These are phyloP conservation scores for Epichloe coenophiala DNA, from an alignment of 2,329 filamentous ascomycete genomes.

Conservation along the genomic window DNA sequence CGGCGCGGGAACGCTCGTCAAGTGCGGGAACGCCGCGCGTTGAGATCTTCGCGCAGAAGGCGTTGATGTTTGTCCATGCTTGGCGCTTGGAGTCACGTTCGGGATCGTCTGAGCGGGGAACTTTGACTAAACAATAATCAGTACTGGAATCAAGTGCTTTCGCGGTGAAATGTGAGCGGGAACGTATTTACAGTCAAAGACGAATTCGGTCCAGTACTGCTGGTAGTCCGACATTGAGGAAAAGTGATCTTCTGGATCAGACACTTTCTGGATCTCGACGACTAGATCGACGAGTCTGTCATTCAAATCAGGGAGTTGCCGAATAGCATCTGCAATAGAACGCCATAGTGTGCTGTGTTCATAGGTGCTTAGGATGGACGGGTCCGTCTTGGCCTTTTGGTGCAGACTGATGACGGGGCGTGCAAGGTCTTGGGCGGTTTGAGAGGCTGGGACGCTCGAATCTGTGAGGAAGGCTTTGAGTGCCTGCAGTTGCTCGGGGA, in stretches of 20 bases:
- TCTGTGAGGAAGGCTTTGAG: neutral
- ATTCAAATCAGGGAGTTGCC: neutral
- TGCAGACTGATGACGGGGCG: neutral
- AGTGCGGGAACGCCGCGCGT: neutral
- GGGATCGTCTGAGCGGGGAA: neutral
- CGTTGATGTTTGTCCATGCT: conserved; percentile 1
- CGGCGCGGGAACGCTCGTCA: neutral
- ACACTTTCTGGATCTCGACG: conserved; percentile 1
- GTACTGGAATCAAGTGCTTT: too few relatives aligned
- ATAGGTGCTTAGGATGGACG: neutral
- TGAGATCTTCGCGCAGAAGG: conserved; percentile 2
- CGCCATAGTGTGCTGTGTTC: neutral
- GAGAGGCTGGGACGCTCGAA: neutral
- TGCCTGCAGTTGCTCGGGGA: neutral
- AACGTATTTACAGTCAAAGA: neutral
- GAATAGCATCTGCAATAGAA: neutral
- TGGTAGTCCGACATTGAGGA: neutral
- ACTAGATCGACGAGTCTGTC: neutral
- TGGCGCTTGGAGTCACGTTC: conserved; percentile 1
- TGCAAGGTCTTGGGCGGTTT: neutral
- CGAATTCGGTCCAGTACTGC: neutral
- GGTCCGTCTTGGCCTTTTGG: neutral
- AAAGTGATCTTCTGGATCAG: neutral
- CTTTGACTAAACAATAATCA: neutral
- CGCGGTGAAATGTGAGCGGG: too few relatives aligned